These are phyloP conservation scores for Gynostemma pentaphyllum DNA, from an alignment of 306 rosid species.

Conservation along the genomic window DNA sequence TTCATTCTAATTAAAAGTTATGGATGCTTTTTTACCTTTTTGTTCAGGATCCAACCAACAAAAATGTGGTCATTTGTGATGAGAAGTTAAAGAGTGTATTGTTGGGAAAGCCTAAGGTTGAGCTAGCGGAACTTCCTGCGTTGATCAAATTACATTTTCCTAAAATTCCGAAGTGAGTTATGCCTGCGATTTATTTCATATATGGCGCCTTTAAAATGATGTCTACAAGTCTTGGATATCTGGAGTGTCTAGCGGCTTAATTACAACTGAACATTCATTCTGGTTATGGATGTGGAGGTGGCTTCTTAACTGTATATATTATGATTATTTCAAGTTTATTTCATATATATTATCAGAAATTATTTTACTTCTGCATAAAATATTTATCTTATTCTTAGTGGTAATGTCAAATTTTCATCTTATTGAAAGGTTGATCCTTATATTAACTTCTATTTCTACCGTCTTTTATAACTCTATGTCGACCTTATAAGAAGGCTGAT, in stretches of 20 bases:
- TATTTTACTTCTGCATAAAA: not conserved
- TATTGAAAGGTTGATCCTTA: no score
- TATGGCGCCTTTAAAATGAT: not conserved
- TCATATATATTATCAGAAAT: not conserved
- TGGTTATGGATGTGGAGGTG: no score
- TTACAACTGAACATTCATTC: no score
- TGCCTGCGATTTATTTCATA: not conserved
- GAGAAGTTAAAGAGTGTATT: constrained; percentile 58
- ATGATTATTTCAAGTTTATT: not conserved
- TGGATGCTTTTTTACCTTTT: not conserved
- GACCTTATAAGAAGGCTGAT: no score
- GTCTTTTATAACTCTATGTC: no score
- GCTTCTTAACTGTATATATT: no score
- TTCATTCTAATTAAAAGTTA: constrained; percentile 8
- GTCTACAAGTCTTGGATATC: not conserved
- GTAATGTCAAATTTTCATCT: not conserved
- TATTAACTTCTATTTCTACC: no score
- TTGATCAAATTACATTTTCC: constrained; percentile 87
- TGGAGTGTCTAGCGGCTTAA: not conserved
- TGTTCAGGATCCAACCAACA: constrained; percentile 68
- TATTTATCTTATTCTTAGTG: not conserved
- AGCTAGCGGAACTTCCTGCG: constrained; percentile 74
- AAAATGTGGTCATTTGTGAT: constrained; percentile 79
- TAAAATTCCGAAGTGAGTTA: constrained; percentile 44
- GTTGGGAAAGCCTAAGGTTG: constrained; percentile 66